Conservation (phyloP, 2,329 filamentous ascomycete species). For the Ophiostoma himal-ulmi region DNA sequence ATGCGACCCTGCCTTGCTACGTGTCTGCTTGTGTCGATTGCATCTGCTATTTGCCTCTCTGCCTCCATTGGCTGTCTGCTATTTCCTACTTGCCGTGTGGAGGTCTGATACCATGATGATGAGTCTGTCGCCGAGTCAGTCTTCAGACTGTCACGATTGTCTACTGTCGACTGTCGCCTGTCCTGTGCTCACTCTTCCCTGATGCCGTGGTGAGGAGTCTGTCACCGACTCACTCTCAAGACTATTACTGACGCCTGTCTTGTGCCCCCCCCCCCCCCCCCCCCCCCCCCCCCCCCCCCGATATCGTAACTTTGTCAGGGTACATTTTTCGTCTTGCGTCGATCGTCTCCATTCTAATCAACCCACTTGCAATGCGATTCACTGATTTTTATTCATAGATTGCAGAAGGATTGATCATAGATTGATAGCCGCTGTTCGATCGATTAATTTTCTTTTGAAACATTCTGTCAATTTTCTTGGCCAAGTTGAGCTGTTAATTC, state of each 20-base stretch:
- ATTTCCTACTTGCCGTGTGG: neutral
- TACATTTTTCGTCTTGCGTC: conserved; percentile 1
- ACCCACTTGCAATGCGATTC: neutral
- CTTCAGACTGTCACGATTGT: no score
- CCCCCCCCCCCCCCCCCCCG: no score
- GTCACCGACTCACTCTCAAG: neutral
- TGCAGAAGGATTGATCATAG: conserved; percentile 7
- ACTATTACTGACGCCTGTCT: neutral
- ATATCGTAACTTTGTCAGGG: no score
- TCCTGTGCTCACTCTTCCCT: neutral
- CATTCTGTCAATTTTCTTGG: no score
- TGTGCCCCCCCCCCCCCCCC: no score
- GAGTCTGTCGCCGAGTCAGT: neutral
- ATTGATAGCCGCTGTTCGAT: neutral
- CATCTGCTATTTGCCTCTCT: neutral
- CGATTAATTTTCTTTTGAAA: neutral
- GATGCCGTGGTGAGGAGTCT: neutral
- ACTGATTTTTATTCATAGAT: conserved; percentile 10
- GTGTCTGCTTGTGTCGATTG: no score
- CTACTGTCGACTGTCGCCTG: neutral
- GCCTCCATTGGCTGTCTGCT: neutral
- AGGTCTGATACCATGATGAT: neutral
- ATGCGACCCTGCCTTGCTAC: neutral
- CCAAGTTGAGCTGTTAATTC: no score
- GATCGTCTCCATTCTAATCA: conserved; percentile 3